Base-by-base conservation (phyloP, 129 eudicot species). In the Ambrosia artemisiifolia region DNA sequence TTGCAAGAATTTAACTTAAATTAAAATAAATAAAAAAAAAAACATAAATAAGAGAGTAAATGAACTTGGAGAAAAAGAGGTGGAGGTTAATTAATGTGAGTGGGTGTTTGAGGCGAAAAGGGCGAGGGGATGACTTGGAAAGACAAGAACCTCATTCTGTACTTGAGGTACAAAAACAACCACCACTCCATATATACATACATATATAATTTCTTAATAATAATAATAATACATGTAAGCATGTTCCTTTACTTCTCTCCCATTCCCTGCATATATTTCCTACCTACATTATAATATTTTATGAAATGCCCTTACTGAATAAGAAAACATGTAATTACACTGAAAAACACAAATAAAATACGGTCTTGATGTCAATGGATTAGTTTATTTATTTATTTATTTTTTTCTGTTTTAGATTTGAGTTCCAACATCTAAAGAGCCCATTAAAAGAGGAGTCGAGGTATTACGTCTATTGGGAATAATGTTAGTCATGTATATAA, bases 151-250 rank as follows among this genome's bases (percentile, higher is more conserved):
- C 81, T 53, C 71, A 60, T 61, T 43, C 32, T 12, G 7, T 36
- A 54, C 64, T 61, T 69, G 76, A 70, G 81, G 81, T 61, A 84
- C 74, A 80, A 30, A 85, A 76, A 33, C 82, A 72, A 67, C 82
- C 82, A 85, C 84, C 84, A 42, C 60, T 77, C 53, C 18, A 40
- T 40, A 40, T 40, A 40, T 38, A 6, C 43, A 1, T 40, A 40
- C 0, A 1, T 24, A 24, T 24, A 24, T 24, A 24, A 40, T 40
- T 40, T 40, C 44, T 10, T 40, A 40, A 40, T 24, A 7, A 46
- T 62, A 47, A 33, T 62, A 44, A 13, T 51, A 38, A 61, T 2
- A 36, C 46, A 76, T 60, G 8, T 63, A 77, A 32, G 44, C 71
- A 67, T 50, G n/a, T n/a, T 47, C 64, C 71, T 32, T 50, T 9